A percentile compares a stretch with the other conserved stretches of the same genome.
Conservation (phyloP, 345 rosid species). For the Rhizophora apiculata region DNA sequence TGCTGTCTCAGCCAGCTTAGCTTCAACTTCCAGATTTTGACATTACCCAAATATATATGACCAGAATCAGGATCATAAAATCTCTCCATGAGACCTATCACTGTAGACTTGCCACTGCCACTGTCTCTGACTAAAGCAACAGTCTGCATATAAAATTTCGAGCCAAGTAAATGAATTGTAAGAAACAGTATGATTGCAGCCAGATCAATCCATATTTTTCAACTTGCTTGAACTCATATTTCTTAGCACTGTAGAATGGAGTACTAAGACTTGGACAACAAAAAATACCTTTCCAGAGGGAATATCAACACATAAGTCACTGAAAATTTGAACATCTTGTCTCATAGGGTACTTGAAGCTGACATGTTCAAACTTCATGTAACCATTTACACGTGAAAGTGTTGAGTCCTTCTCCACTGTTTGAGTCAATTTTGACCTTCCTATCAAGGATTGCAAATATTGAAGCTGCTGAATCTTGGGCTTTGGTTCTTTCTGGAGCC, state of each 20-base stretch:
- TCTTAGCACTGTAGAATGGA: background rate
- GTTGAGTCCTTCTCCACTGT: slow-evolving; percentile 55
- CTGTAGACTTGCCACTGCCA: slow-evolving; percentile 76
- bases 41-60: slow-evolving; percentile 36
- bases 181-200: background rate
- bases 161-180: background rate
- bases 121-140: slow-evolving; percentile 80
- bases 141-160: slow-evolving; percentile 30
- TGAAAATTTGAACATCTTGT: slow-evolving; percentile 69
- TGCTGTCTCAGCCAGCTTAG: slow-evolving; percentile 73
- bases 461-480: slow-evolving; percentile 74
- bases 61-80: slow-evolving; percentile 78
- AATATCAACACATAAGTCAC: slow-evolving; percentile 50
- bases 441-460: slow-evolving; percentile 66
- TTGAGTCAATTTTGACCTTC: slow-evolving; percentile 65
- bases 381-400: slow-evolving; percentile 45
- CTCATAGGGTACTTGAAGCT: slow-evolving; percentile 67
- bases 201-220: background rate
- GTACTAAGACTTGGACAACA: no score
- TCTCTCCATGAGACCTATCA: slow-evolving; percentile 58
- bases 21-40: slow-evolving; percentile 36
- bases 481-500: slow-evolving; percentile 72
- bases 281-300: slow-evolving; percentile 71
- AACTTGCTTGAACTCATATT: background rate
- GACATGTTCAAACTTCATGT: slow-evolving; percentile 62